phyloP scores from a whole-genome alignment of 1,284 basidiomycete species.

The Termitomyces sp. region DNA sequence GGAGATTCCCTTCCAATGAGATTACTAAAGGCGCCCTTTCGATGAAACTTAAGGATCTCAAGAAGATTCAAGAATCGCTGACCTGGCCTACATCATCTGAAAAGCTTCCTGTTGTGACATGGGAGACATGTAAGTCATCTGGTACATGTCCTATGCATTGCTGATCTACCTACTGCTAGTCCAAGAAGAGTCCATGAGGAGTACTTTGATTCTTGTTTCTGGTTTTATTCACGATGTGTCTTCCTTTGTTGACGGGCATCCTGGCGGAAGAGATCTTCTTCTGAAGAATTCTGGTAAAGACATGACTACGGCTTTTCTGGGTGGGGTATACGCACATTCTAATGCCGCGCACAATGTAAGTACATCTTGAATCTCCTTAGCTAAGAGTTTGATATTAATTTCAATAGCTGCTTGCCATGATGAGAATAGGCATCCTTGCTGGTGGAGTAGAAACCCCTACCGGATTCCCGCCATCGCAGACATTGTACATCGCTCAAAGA shows the following conservation, averaged over 20 bases:
- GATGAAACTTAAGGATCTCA: constrained; percentile 79
- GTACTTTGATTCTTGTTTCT: constrained; percentile 67
- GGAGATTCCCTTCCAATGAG: constrained; percentile 84
- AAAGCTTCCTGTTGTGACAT: constrained; percentile 72
- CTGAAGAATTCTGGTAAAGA: constrained; percentile 69
- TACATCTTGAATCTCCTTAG: constrained; percentile 14
- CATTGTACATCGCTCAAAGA: constrained; percentile 24
- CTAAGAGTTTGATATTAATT: not conserved
- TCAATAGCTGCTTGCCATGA: constrained; percentile 67
- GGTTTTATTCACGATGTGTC: constrained; percentile 88
- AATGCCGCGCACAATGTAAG: constrained; percentile 80
- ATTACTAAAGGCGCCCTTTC: constrained; percentile 76
- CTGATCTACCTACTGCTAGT: constrained; percentile 33
- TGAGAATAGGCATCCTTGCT: constrained; percentile 75
- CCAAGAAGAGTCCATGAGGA: constrained; percentile 60
- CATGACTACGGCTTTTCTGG: constrained; percentile 80
- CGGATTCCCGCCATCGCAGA: constrained; percentile 21
- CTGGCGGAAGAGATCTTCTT: constrained; percentile 70
- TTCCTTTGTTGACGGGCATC: constrained; percentile 74
- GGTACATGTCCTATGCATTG: not conserved
- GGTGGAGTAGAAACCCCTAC: constrained; percentile 60
- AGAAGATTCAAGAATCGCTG: constrained; percentile 59
- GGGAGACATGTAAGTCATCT: constrained; percentile 67
- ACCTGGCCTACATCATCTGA: constrained; percentile 64
- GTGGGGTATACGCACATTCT: constrained; percentile 79